Evolutionary conservation across 495 filamentous ascomycete genomes (phyloP).

Genomic region (Neurospora sp.): DNA sequence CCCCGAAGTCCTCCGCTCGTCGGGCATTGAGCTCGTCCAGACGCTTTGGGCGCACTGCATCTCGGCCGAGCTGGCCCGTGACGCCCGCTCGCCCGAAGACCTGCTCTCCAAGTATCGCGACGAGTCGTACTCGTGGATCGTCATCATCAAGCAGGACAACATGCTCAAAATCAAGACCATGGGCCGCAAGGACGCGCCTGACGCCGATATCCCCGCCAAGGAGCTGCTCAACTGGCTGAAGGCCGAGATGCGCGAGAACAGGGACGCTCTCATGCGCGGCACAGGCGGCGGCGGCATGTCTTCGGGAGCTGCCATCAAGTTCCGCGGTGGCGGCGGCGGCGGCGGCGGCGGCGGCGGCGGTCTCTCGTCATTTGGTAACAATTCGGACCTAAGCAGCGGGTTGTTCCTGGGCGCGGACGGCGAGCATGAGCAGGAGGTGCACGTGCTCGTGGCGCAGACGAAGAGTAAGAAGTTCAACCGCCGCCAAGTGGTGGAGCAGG

Average conservation of each 20-base stretch:
- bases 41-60: constrained; percentile 76
- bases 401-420: constrained; percentile 11
- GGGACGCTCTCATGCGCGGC: constrained; percentile 28
- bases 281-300: constrained; percentile 34
- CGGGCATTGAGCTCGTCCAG: constrained; percentile 64
- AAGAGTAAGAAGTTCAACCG: constrained; percentile 87
- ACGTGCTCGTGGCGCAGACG: constrained; percentile 68
- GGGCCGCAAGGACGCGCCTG: constrained; percentile 57
- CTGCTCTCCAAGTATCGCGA: constrained; percentile 59
- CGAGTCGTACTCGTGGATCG: constrained; percentile 75
- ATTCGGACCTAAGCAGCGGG: constrained; percentile 8
- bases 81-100: constrained; percentile 65
- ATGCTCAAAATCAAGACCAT: constrained; percentile 67
- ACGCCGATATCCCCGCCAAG: constrained; percentile 62
- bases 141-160: constrained; percentile 75
- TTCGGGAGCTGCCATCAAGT: constrained; percentile 29
- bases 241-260: constrained; percentile 62
- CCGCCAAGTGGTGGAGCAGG: constrained; percentile 72
- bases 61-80: constrained; percentile 79
- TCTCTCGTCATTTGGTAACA: neutral
- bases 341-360: neutral
- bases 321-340: constrained; percentile 7
- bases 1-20: constrained; percentile 60
- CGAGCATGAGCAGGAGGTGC: constrained; percentile 62
- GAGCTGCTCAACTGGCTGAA: constrained; percentile 78